These are phyloP conservation scores for Trebouxia sp. DNA, from an alignment of 139 green algal species.

Conservation along the genomic window DNA sequence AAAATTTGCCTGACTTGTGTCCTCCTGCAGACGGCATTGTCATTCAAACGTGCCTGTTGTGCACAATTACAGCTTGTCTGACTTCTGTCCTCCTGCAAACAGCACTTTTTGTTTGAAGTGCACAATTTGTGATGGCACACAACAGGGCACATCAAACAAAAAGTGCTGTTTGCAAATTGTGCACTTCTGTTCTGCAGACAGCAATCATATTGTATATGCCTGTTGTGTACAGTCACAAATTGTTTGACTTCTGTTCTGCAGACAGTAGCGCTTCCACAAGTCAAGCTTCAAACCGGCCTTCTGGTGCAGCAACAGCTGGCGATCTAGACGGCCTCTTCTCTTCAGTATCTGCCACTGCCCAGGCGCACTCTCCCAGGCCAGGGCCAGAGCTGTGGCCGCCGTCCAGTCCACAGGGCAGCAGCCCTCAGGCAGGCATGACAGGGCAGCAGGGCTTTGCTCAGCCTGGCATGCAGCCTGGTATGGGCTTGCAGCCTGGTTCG, in stretches of 20 bases:
- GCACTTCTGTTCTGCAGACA: too few species aligned
- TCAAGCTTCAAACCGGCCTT: not conserved
- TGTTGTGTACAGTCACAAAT: too few species aligned
- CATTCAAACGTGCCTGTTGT: too few species aligned
- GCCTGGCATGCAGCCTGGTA: too few species aligned
- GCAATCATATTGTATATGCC: too few species aligned
- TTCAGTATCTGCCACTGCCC: not conserved
- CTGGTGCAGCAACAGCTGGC: not conserved
- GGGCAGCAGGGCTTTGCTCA: not conserved
- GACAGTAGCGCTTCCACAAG: not conserved
- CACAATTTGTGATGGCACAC: not conserved
- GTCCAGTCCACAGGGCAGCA: not conserved
- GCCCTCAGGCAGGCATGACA: not conserved
- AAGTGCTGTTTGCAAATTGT: too few species aligned
- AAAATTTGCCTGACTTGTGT: too few species aligned
- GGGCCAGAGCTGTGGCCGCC: not conserved
- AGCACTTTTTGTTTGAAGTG: not conserved
- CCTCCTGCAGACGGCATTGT: too few species aligned
- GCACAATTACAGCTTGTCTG: too few species aligned
- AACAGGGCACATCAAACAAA: not conserved
- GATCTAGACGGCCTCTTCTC: not conserved
- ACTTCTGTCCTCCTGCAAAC: too few species aligned
- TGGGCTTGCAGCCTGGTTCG: not conserved
- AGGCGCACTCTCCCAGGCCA: not conserved
- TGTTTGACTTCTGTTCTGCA: not conserved